A percentile compares a stretch with the other conserved stretches of the same genome.
These are phyloP conservation scores for Apiotrichum akiyoshidainum DNA, from an alignment of 1,284 basidiomycete genomes.

Conservation along the genomic window DNA sequence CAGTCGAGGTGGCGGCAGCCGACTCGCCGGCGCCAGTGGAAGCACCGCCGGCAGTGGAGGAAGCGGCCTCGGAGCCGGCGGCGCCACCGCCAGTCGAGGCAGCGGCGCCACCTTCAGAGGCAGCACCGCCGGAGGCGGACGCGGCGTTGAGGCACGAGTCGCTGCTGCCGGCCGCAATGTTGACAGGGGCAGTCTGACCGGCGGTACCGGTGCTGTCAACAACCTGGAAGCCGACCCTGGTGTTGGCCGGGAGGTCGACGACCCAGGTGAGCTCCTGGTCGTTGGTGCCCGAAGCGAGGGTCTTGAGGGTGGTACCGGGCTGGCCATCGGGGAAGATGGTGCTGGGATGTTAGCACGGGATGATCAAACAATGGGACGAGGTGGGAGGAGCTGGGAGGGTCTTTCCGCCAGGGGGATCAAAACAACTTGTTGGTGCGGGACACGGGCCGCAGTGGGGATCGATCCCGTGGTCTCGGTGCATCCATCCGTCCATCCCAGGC, in stretches of 20 bases:
- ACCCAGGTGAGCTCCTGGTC: slow-evolving; percentile 61
- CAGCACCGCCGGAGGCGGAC: background rate
- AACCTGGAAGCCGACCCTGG: slow-evolving; percentile 43
- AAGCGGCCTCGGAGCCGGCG: background rate
- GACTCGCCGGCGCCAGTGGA: background rate
- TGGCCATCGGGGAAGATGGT: slow-evolving; percentile 68
- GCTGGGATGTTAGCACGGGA: slow-evolving; percentile 11
- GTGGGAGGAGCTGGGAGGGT: too few species aligned
- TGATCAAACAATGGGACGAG: too few species aligned
- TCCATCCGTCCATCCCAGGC: too few species aligned
- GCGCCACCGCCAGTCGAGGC: background rate
- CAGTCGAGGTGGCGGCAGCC: background rate
- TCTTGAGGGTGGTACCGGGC: slow-evolving; percentile 59
- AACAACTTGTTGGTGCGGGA: too few species aligned
- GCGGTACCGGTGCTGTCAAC: slow-evolving; percentile 52
- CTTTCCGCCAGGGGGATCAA: too few species aligned
- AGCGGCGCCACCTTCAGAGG: too few species aligned
- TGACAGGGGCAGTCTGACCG: slow-evolving; percentile 60
- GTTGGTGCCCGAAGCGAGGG: slow-evolving; percentile 15
- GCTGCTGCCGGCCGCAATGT: slow-evolving; percentile 54
- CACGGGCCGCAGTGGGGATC: too few species aligned
- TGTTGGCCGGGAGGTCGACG: slow-evolving; percentile 58
- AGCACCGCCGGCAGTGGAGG: background rate
- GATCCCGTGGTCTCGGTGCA: too few species aligned
- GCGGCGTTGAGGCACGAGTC: slow-evolving; percentile 27